Percentiles rank a stretch among this genome's conserved stretches.
These are phyloP conservation scores for Nemophila menziesii DNA, from an alignment of 257 asterid species.

Conservation along the genomic window DNA sequence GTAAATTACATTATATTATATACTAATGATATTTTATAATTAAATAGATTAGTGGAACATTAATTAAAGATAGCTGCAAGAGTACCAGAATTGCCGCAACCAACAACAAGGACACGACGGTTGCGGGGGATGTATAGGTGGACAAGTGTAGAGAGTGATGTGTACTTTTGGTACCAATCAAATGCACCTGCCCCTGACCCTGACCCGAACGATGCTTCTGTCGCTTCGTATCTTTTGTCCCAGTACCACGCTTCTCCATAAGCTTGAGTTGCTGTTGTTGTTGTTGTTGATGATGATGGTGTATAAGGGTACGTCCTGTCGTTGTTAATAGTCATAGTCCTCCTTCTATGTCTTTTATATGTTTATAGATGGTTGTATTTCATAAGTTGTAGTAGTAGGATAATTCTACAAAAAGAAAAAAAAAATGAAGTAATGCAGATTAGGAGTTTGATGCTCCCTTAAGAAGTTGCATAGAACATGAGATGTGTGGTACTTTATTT, in stretches of 20 bases:
- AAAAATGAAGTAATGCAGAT: no score
- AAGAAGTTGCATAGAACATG: no score
- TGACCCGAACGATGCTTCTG: not conserved
- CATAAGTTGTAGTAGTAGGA: no score
- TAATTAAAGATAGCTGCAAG: no score
- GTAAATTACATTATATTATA: not conserved
- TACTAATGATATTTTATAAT: no score
- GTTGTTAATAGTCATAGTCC: no score
- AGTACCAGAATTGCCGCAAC: constrained; percentile 67
- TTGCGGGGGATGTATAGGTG: constrained; percentile 41
- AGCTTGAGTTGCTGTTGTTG: constrained; percentile 25
- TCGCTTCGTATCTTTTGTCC: constrained; percentile 53
- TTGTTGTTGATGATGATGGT: not conserved
- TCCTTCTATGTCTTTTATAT: no score
- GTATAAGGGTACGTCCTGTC: not conserved
- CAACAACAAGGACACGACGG: constrained; percentile 51
- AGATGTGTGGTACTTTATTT: no score
- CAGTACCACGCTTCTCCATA: constrained; percentile 75
- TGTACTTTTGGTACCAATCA: constrained; percentile 77
- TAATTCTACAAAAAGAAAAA: no score
- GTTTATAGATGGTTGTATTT: no score
- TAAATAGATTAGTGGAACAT: no score
- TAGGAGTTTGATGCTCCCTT: no score
- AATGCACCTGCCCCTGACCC: constrained; percentile 32
- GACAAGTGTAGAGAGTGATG: constrained; percentile 50